These are phyloP conservation scores for Alternaria sp. DNA, from an alignment of 2,329 filamentous ascomycete genomes.

Conservation along the genomic window DNA sequence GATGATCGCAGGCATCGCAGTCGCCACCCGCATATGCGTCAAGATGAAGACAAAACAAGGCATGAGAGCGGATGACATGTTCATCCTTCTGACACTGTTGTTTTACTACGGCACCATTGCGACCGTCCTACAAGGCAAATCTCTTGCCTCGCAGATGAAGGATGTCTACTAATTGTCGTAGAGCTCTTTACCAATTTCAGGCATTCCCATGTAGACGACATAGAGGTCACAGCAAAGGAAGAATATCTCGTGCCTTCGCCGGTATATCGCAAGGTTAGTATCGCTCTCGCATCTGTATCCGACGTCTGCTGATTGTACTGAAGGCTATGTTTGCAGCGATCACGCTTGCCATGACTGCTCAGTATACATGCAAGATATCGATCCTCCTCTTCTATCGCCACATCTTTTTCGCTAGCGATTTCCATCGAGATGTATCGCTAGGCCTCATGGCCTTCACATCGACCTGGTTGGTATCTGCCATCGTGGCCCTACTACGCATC, in stretches of 20 bases:
- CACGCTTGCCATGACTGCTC: neutral
- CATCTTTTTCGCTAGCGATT: neutral
- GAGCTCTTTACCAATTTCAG: neutral
- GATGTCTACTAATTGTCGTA: neutral
- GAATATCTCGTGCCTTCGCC: neutral
- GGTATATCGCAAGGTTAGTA: neutral
- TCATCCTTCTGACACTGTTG: neutral
- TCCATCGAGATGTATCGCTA: neutral
- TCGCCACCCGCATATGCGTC: neutral
- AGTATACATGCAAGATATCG: slow-evolving; percentile 5
- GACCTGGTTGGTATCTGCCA: neutral
- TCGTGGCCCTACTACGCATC: neutral
- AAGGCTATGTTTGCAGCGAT: neutral
- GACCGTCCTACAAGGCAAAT: neutral
- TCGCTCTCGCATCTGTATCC: neutral
- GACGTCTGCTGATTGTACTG: neutral
- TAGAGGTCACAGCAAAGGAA: neutral
- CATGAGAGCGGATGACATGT: neutral
- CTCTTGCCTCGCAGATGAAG: neutral
- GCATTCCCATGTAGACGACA: neutral
- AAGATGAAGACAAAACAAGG: neutral
- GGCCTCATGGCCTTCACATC: neutral
- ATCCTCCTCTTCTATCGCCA: slow-evolving; percentile 7
- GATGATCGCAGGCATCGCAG: neutral
- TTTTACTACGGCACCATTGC: neutral